Evolutionary conservation across 2,329 filamentous ascomycete genomes (phyloP), one percentile per base, ranked within the genome.

Genomic region (Calonectria leucothoes): DNA sequence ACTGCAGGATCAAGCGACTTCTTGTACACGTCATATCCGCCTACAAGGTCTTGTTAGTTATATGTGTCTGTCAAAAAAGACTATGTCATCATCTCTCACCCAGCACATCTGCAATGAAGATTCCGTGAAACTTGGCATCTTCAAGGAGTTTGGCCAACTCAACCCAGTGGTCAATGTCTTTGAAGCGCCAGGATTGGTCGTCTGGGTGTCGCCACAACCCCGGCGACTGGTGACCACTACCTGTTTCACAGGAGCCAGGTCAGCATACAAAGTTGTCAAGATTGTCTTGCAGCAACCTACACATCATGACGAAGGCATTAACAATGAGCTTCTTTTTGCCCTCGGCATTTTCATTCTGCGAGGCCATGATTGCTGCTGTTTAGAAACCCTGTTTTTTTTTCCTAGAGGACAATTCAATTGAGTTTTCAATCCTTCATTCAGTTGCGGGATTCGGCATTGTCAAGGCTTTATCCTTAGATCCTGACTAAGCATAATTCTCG

Each of bases 11-110:
- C 88, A 3, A 94, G 85, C 0, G 84, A 85, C 73, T 90, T 92
- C 39, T 90, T 90, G 82, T 94, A 94, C 2, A 94, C 92, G 84
- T 94, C 93, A 79, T 94, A 94, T 4, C 91, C 91, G 20, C 91
- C 92, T 83, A 11, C 20, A 25, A 20, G 1, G 0, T 15, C 10
- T 25, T 6, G 23, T 66, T 20, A 78, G 64, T 49, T 11, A 8
- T 11, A 20, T 31, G 0, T 27, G 2, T 1, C 23, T 0, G 8
- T 11, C 4, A n/a, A 61, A 27, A 8, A 0, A n/a, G 3, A n/a
- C 31, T 11, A 6, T 7, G 3, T 0, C 5, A 11, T n/a, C 17
- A 17, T 20, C 0, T 5, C 74, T 69, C 81, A 86, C 87, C 88
- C 1, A 94, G 86, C 0, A 93, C 91, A 79, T 93, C 92, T 0